Base-by-base conservation (phyloP, 495 filamentous ascomycete genomes). In the Pseudoneurospora amorphoporcata region DNA sequence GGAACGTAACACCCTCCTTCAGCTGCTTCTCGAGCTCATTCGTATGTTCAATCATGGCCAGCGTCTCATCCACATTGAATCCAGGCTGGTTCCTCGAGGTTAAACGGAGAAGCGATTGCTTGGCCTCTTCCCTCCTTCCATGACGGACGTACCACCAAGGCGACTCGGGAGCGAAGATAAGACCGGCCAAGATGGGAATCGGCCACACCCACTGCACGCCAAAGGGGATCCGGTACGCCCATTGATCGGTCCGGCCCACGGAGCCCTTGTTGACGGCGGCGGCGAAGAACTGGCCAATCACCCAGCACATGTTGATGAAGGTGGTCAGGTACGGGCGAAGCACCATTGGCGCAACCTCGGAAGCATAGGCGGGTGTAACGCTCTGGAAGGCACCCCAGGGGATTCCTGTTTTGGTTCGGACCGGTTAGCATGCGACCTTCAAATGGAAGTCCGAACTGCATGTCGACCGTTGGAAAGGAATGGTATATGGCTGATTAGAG, bases 171-270 rank as follows among this genome's bases (percentile, higher is more conserved):
- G 89, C 90, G 41, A 91, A 85, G 68, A 83, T 75, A 23, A 88
- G 82, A 3, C 85, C 88, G 71, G 88, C 85, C 40, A 90, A 83
- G 29, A 93, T 82, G 0, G 90, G 90, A 19, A 91, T 75, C 1
- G 90, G 90, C 89, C 90, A 93, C 78, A 93, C 87, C 91, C 91
- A 93, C 77, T 93, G 91, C 5, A 91, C 72, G 4, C 83, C 87
- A 71, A 88, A 91, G 0, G 90, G 89, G 73, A 89, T 87, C 9
- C 86, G 83, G 76, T 91, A 92, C 3, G 88, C 85, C 87, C 89
- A 91, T 73, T 91, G 77, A 69, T 88, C 87, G 10, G 76, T 68
- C 10, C 86, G 81, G 38, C 77, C 76, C 53, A 88, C 77, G 73
- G 90, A 85, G 1, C 82, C 83, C 72, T 84, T 85, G 45, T 90